Evolutionary conservation across 805 yeast genomes (phyloP).

Genomic region (Grigorovia transvaalensis): DNA sequence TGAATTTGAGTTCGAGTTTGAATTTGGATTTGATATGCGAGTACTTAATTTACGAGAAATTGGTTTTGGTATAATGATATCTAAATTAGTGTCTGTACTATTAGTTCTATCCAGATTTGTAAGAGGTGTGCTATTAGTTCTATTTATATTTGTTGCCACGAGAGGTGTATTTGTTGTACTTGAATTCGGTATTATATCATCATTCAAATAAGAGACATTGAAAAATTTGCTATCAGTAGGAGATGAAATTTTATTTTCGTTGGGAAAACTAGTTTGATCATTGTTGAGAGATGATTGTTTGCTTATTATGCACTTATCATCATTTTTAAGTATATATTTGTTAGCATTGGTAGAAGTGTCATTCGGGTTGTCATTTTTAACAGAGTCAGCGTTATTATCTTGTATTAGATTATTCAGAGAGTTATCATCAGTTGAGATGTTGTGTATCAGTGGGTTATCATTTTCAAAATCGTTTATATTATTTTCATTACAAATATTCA

Average conservation of each 20-base stretch:
- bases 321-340: not conserved
- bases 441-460: too few species aligned
- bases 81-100: conserved; percentile 7
- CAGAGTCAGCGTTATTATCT: not conserved
- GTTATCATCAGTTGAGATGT: not conserved
- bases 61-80: not conserved
- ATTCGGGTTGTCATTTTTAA: not conserved
- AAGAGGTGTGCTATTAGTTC: conserved; percentile 20
- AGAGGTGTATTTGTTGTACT: conserved; percentile 8
- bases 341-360: not conserved
- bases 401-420: not conserved
- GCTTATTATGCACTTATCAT: too few species aligned
- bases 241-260: not conserved
- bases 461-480: not conserved
- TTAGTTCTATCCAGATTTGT: conserved; percentile 15
- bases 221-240: conserved; percentile 27
- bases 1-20: conserved; percentile 1
- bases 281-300: not conserved
- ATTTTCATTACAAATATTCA: conserved; percentile 23
- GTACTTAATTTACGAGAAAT: not conserved
- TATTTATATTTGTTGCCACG: not conserved
- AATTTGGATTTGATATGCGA: conserved; percentile 9
- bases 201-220: conserved; percentile 32
- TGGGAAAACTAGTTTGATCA: not conserved
- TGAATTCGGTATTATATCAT: conserved; percentile 34